Base-by-base conservation (phyloP, 1,139 yeast genomes). In the Kodamaea sp. region DNA sequence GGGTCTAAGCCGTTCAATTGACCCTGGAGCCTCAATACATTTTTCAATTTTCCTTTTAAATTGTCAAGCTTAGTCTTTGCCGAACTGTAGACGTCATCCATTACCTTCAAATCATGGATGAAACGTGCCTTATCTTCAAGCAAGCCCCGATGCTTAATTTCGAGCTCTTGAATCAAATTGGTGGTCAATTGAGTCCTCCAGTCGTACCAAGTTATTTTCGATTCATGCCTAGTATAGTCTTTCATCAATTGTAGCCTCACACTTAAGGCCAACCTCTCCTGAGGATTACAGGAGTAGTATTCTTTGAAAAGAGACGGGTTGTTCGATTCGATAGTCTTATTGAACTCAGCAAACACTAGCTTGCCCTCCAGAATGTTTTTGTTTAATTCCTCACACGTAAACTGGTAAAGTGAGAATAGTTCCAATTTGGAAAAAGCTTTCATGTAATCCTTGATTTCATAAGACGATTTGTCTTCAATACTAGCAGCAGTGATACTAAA, bases 151-250 rank as follows among this genome's bases (percentile, higher is more conserved):
- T 51, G 43, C 39, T 59, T 66, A 24, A 51, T 54, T 20, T 58
- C 53, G 24, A 75, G 52, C 31, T 67, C 74, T 16, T 53, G 53
- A 24, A 67, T 46, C 15, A 76, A 57, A 31, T 57, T 65, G 39
- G 44, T 39, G 1, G 73, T 56, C 26, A 77, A 54, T 39, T 73
- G 72, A n/a, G 61, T 54, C 42, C 83, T 55, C 84, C 84, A 78
- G 25, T 63, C 70, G 46, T 76, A 77, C 83, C 83, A 79, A 1
- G 73, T 70, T 15, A 66, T 66, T 37, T 63, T 68, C 3, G 83
- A 76, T 47, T 73, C 73, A 25, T 63, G 65, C 22, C 80, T 61
- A 3, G 82, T 63, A 39, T 54, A 69, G 32, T 73, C 78, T 48
- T 75, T 76, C 34, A 77, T 55, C 18, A 68, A 50, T 25, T 65